Percentiles rank a stretch among this genome's conserved stretches.
Evolutionary conservation across 2,329 filamentous ascomycete species (phyloP).

Genomic region (Monosporascus sp.): DNA sequence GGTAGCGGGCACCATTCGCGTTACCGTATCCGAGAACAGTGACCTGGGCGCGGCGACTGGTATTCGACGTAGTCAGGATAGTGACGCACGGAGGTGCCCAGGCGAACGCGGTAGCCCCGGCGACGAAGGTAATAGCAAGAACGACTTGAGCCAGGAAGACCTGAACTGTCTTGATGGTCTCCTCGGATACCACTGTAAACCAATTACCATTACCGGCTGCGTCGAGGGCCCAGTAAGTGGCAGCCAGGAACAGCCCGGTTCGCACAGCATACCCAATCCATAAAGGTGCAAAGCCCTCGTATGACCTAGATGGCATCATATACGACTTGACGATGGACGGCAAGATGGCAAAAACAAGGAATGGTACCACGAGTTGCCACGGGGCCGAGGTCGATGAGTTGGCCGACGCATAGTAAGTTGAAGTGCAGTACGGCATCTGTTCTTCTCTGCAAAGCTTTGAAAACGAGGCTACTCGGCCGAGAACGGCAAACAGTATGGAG

Average conservation of each 20-base stretch:
- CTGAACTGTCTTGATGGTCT: slow-evolving; percentile 65
- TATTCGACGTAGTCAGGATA: slow-evolving; percentile 51
- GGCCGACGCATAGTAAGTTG: slow-evolving; percentile 90
- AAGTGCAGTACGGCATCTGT: slow-evolving; percentile 94
- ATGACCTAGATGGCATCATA: slow-evolving; percentile 76
- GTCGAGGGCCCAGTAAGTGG: slow-evolving; percentile 83
- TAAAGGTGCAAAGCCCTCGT: slow-evolving; percentile 75
- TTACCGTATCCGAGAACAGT: slow-evolving; percentile 90
- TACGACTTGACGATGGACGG: slow-evolving; percentile 75
- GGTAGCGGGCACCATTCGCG: slow-evolving; percentile 84
- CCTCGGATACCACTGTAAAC: slow-evolving; percentile 56
- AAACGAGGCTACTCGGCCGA: slow-evolving; percentile 76
- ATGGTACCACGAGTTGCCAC: slow-evolving; percentile 82
- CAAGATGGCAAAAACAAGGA: slow-evolving; percentile 64
- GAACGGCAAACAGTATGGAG: slow-evolving; percentile 72
- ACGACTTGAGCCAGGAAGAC: slow-evolving; percentile 75
- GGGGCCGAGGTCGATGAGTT: slow-evolving; percentile 87
- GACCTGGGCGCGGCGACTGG: slow-evolving; percentile 50
- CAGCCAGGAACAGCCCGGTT: slow-evolving; percentile 66
- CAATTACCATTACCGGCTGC: slow-evolving; percentile 82
- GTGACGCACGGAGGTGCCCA: slow-evolving; percentile 83
- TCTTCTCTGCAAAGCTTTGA: slow-evolving; percentile 94
- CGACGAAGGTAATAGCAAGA: slow-evolving; percentile 74
- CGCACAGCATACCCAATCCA: slow-evolving; percentile 84
- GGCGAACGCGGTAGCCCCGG: slow-evolving; percentile 77